Percentiles rank a stretch among this genome's conserved stretches.
Conservation (phyloP, 2,329 filamentous ascomycete genomes). For the Fusarium goolgardi region DNA sequence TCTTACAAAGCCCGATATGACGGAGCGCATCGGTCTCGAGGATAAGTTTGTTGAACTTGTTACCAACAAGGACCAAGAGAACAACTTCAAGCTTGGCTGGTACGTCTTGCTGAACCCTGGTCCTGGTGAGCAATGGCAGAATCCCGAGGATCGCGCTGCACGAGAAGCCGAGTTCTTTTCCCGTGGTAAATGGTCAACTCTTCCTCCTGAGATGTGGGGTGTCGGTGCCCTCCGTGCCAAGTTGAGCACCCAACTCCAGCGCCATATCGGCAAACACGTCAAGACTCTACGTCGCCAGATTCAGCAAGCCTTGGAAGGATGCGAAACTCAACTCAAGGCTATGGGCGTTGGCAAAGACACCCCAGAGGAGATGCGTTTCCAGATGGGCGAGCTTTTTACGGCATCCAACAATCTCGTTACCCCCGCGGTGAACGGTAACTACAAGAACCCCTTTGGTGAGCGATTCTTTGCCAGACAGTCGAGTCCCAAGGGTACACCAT, state of each 20-base stretch:
- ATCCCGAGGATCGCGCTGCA: constrained; percentile 55
- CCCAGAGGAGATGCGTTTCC: constrained; percentile 64
- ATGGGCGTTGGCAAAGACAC: constrained; percentile 64
- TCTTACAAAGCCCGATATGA: constrained; percentile 65
- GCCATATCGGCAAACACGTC: constrained; percentile 64
- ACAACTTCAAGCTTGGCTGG: constrained; percentile 64
- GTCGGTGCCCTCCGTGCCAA: constrained; percentile 60
- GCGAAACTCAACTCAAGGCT: constrained; percentile 61
- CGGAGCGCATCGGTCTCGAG: constrained; percentile 63
- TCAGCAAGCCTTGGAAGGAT: constrained; percentile 61
- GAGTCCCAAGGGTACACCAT: constrained; percentile 61
- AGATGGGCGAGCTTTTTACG: constrained; percentile 65
- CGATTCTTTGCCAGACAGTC: constrained; percentile 63
- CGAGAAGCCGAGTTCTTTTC: constrained; percentile 62
- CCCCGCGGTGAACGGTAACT: constrained; percentile 65
- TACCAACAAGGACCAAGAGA: constrained; percentile 61
- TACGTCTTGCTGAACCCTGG: constrained; percentile 64
- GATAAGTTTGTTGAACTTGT: constrained; percentile 67
- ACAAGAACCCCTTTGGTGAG: constrained; percentile 66
- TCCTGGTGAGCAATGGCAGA: constrained; percentile 59
- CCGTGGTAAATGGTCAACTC: constrained; percentile 60
- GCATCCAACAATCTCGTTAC: constrained; percentile 65
- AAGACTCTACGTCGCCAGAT: constrained; percentile 63
- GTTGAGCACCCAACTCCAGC: constrained; percentile 62
- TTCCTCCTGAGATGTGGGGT: constrained; percentile 62